phyloP scores from a whole-genome alignment of 352 stramenopile species.

The Phytophthora nicotianae region DNA sequence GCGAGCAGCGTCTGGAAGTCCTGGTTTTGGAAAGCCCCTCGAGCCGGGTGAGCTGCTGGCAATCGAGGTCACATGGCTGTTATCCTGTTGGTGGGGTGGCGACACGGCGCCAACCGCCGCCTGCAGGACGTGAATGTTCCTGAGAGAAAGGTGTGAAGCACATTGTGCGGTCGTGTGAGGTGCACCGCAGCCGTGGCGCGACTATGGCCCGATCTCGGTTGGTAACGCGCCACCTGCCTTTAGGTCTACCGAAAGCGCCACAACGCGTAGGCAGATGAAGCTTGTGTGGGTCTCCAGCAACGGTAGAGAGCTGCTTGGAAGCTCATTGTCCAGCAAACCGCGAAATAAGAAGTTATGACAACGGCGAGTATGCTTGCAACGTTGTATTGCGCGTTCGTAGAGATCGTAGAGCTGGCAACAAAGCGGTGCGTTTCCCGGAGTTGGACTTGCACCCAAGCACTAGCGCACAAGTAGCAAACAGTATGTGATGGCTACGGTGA shows the following conservation, averaged over 20 bases:
- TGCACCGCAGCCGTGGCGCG: conserved; percentile 17
- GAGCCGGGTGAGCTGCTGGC: conserved; percentile 27
- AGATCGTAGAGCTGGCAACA: too few species aligned
- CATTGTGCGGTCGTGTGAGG: conserved; percentile 20
- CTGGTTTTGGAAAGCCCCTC: conserved; percentile 25
- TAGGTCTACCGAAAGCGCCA: conserved; percentile 18
- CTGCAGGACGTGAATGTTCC: conserved; percentile 31
- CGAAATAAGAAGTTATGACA: conserved; percentile 12
- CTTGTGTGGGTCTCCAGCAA: background rate
- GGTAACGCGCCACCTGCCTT: conserved; percentile 32
- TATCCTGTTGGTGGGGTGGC: conserved; percentile 2
- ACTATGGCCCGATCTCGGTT: conserved; percentile 14
- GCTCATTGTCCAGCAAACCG: background rate
- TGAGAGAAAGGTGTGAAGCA: conserved; percentile 30
- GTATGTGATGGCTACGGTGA: background rate
- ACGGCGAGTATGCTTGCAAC: conserved; percentile 2
- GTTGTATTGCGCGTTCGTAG: too few species aligned
- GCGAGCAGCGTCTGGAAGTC: conserved; percentile 5
- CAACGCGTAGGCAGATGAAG: conserved; percentile 12
- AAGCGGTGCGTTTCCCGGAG: too few species aligned
- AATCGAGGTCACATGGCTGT: conserved; percentile 20
- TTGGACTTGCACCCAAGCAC: conserved; percentile 21
- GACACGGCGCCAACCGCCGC: conserved; percentile 5
- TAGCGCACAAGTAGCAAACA: background rate
- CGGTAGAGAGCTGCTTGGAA: conserved; percentile 19